Base-by-base conservation (phyloP, 768 basidiomycete species). In the Leccinum broughii region DNA sequence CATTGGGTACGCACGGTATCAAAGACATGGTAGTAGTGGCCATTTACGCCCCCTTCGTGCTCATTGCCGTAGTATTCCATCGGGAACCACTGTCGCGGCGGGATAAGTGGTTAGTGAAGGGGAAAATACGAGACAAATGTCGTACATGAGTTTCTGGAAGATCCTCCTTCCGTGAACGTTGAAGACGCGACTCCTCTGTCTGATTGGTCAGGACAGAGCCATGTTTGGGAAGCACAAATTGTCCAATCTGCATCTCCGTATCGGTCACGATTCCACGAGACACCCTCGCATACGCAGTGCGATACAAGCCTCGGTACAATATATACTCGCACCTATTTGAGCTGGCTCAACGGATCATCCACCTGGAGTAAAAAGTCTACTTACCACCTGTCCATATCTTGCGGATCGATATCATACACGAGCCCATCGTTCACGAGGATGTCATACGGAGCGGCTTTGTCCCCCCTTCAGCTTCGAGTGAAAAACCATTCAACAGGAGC, bases 201-300 rank as follows among this genome's bases (percentile, higher is more conserved):
- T 90, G 85, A 64, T 92, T 84, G 24, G 77, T 76, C 4, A 86
- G 81, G 17, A 70, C 70, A 60, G 72, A 66, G 0, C 84, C 87
- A 57, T 85, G 79, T 51, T 76, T 80, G 0, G 92, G 92, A 4
- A 95, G 70, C 53, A 90, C 81, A 68, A 94, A 95, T 72, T 91
- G 92, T 11, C 87, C 93, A 39, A 95, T 85, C 74, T 94, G 94
- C 55, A 94, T 80, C 68, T 95, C 93, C 1, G 94, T 95, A 68
- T 96, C 94, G 26, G 92, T 94, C 63, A 96, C 89, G 35, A 85
- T 86, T 24, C 91, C 87, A 20, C 92, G 83, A 11, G 92, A 91
- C 17, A 96, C 73, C 17, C 93, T 83, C 0, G 89, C 93, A 69
- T 92, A 95, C n/a, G 87, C 77, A 3, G 89, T 91, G 17, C 90